phyloP scores from a whole-genome alignment of 305 asterid genomes.

The Fraxinus paxiana region DNA sequence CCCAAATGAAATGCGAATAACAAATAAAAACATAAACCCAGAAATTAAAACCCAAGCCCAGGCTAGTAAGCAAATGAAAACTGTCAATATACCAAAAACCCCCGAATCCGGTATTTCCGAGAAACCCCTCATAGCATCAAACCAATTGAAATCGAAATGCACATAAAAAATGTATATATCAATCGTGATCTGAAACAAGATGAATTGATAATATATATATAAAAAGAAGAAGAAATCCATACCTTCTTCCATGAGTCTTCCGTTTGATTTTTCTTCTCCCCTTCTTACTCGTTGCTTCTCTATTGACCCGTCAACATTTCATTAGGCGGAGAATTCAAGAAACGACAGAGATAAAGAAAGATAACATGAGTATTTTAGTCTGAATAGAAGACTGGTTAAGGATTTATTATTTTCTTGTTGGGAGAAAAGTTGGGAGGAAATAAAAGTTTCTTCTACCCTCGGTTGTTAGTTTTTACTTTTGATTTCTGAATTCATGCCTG shows the following conservation, averaged over 20 bases:
- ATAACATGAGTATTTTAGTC: background rate
- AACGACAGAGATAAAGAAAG: background rate
- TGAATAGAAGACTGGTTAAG: background rate
- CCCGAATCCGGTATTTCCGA: constrained; percentile 15
- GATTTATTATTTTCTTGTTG: constrained; percentile 1
- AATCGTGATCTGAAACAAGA: constrained; percentile 21
- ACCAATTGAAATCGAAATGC: constrained; percentile 17
- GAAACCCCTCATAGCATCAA: background rate
- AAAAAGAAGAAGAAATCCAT: background rate
- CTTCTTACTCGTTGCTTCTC: constrained; percentile 15
- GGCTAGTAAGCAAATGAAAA: constrained; percentile 4
- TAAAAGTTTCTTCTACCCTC: constrained; percentile 5
- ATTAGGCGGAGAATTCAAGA: background rate
- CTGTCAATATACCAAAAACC: constrained; percentile 11
- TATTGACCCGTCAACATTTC: constrained; percentile 21
- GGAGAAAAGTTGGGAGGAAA: background rate
- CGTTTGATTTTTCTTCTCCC: constrained; percentile 6
- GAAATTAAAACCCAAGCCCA: constrained; percentile 16
- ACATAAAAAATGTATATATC: constrained; percentile 3
- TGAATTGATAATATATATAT: background rate
- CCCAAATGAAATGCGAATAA: constrained; percentile 1
- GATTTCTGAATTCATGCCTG: constrained; percentile 12
- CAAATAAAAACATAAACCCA: constrained; percentile 8
- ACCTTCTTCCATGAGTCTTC: constrained; percentile 41
- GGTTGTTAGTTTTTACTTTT: background rate